A percentile compares a stretch with the other conserved stretches of the same genome.
These are phyloP conservation scores for Collybiopsis confluens DNA, from an alignment of 768 basidiomycete genomes.

Conservation along the genomic window DNA sequence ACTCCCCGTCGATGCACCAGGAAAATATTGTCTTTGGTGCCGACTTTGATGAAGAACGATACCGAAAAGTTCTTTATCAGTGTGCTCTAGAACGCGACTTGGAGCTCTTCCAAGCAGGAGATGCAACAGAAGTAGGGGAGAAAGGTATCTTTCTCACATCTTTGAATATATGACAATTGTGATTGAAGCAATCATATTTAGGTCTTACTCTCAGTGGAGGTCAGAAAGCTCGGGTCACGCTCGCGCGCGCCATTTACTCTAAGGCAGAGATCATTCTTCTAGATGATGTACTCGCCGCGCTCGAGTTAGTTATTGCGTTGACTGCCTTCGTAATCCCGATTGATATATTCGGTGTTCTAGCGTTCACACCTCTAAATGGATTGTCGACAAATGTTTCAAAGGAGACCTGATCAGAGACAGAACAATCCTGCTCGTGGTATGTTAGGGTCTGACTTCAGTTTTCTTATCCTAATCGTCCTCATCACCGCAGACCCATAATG, in stretches of 20 bases:
- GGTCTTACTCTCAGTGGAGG: slow-evolving; percentile 55
- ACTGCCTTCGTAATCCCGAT: no score
- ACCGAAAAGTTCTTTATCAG: slow-evolving; percentile 72
- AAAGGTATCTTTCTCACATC: slow-evolving; percentile 24
- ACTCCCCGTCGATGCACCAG: no score
- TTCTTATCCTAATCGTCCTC: background rate
- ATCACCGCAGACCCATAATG: slow-evolving; percentile 37
- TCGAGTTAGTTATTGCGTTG: slow-evolving; percentile 1
- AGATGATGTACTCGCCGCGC: slow-evolving; percentile 22
- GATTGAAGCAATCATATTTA: background rate
- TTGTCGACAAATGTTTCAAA: slow-evolving; percentile 74
- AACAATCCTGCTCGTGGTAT: slow-evolving; percentile 78
- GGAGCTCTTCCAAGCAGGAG: slow-evolving; percentile 65
- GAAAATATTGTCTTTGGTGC: slow-evolving; percentile 84
- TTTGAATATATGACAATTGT: no score
- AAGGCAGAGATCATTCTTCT: slow-evolving; percentile 45
- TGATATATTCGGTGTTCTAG: slow-evolving; percentile 61
- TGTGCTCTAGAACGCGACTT: slow-evolving; percentile 73
- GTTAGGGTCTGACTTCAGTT: slow-evolving; percentile 12
- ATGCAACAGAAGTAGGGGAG: slow-evolving; percentile 68
- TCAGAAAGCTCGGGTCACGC: slow-evolving; percentile 36
- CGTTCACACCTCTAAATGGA: slow-evolving; percentile 76
- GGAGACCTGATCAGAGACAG: slow-evolving; percentile 74
- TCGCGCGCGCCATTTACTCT: slow-evolving; percentile 44
- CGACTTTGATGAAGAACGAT: slow-evolving; percentile 70